Conservation (phyloP, 331 rosid genomes). For the Rosa hybrid region DNA sequence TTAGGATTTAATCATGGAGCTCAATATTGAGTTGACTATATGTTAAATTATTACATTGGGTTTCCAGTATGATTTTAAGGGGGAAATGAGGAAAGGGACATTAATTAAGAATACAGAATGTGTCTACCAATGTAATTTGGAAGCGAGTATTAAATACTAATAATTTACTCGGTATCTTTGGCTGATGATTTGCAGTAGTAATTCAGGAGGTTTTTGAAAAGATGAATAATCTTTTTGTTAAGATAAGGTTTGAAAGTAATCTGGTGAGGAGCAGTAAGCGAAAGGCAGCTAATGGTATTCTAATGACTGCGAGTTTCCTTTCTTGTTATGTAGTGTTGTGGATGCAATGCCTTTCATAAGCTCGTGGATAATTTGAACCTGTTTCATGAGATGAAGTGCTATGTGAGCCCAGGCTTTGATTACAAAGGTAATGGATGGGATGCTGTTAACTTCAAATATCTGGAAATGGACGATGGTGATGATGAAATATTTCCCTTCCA, state of each 20-base stretch:
- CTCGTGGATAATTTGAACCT: constrained; percentile 92
- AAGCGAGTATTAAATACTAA: neutral
- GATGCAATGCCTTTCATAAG: constrained; percentile 91
- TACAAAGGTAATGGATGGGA: constrained; percentile 71
- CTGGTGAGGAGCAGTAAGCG: neutral
- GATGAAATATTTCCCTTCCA: constrained; percentile 47
- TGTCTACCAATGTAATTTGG: neutral
- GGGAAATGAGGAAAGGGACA: neutral
- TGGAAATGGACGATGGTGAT: constrained; percentile 53
- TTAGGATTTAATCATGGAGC: neutral
- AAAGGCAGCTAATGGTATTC: neutral
- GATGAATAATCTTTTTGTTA: neutral
- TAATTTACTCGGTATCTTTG: neutral
- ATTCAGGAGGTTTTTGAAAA: neutral
- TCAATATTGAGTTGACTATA: neutral
- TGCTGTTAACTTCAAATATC: constrained; percentile 57
- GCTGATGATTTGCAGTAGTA: neutral
- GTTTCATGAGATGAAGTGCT: constrained; percentile 91
- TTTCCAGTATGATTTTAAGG: neutral
- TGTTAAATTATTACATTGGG: neutral
- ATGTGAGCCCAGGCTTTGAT: constrained; percentile 72
- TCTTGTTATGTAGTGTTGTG: constrained; percentile 66
- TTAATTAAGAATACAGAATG: neutral
- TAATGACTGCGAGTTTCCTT: neutral
- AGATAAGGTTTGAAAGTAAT: neutral